These are phyloP conservation scores for Venturia asperata DNA, from an alignment of 2,329 filamentous ascomycete genomes.

Conservation along the genomic window DNA sequence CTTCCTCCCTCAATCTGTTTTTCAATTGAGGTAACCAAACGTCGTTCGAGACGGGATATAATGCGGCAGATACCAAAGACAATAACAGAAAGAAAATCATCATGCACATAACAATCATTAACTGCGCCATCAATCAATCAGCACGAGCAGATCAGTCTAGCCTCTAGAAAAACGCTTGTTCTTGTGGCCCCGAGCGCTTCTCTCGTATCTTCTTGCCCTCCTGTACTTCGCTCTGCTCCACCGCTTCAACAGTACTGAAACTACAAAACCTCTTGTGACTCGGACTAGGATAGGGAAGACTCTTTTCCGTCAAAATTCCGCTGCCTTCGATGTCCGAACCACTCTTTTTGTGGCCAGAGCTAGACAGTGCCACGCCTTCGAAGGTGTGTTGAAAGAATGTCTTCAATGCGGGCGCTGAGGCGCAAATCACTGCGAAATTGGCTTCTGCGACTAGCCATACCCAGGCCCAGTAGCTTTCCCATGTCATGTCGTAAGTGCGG, in stretches of 20 bases:
- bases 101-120: not conserved
- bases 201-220: not conserved
- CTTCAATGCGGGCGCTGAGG: conserved; percentile 18
- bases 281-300: not conserved
- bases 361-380: not conserved
- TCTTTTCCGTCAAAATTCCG: conserved; percentile 1
- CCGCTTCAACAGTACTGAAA: not conserved
- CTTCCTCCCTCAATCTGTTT: too few species aligned
- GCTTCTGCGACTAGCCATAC: conserved; percentile 16
- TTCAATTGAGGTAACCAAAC: not conserved
- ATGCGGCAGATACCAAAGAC: not conserved
- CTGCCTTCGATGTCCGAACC: not conserved
- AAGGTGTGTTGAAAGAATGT: conserved; percentile 19
- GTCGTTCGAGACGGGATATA: conserved; percentile 1
- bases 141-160: not conserved
- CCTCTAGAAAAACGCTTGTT: not conserved
- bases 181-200: not conserved
- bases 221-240: not conserved
- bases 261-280: not conserved
- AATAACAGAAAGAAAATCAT: not conserved
- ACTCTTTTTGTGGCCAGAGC: not conserved
- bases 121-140: not conserved
- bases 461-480: conserved; percentile 17
- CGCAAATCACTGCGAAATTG: conserved; percentile 17
- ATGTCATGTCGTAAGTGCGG: conserved; percentile 19